phyloP scores from a whole-genome alignment of 2,329 filamentous ascomycete genomes.

The Cordyceps tenuipes region DNA sequence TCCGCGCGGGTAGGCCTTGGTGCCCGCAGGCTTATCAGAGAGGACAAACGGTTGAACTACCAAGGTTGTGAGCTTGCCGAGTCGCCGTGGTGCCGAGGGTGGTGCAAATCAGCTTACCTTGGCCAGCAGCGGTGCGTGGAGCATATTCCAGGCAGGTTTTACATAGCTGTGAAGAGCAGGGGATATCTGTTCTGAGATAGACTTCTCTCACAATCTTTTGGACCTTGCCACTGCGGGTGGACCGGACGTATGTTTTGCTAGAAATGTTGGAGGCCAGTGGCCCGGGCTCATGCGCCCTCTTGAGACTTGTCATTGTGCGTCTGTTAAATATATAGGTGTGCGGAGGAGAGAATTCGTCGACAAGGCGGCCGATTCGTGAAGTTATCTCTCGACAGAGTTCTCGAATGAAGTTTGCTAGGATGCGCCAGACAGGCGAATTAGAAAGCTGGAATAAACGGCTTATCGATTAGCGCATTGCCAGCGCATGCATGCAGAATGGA shows the following conservation, averaged over 20 bases:
- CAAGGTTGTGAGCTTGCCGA: not conserved
- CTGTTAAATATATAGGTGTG: not conserved
- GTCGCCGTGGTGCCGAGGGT: slow-evolving; percentile 10
- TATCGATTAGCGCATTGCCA: slow-evolving; percentile 17
- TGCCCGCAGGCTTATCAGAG: slow-evolving; percentile 79
- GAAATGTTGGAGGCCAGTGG: slow-evolving; percentile 65
- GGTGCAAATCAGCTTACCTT: slow-evolving; percentile 43
- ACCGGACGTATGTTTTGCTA: slow-evolving; percentile 92
- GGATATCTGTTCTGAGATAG: slow-evolving; percentile 92
- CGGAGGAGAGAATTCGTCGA: not conserved
- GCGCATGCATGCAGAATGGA: slow-evolving; percentile 2
- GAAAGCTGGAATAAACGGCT: slow-evolving; percentile 21
- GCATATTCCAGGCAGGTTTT: slow-evolving; percentile 63
- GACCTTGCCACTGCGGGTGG: slow-evolving; percentile 91
- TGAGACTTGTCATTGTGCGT: slow-evolving; percentile 54
- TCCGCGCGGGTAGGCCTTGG: slow-evolving; percentile 71
- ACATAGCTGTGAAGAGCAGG: slow-evolving; percentile 90
- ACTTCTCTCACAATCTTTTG: slow-evolving; percentile 98
- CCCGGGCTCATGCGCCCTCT: slow-evolving; percentile 45
- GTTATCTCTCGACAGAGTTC: not conserved
- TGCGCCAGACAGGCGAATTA: slow-evolving; percentile 16
- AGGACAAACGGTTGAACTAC: slow-evolving; percentile 76
- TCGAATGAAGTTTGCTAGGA: slow-evolving; percentile 8
- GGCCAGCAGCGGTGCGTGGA: slow-evolving; percentile 69
- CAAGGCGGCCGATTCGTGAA: not conserved